phyloP scores from a whole-genome alignment of 2,329 filamentous ascomycete species.

The Rachicladosporium sp. region DNA sequence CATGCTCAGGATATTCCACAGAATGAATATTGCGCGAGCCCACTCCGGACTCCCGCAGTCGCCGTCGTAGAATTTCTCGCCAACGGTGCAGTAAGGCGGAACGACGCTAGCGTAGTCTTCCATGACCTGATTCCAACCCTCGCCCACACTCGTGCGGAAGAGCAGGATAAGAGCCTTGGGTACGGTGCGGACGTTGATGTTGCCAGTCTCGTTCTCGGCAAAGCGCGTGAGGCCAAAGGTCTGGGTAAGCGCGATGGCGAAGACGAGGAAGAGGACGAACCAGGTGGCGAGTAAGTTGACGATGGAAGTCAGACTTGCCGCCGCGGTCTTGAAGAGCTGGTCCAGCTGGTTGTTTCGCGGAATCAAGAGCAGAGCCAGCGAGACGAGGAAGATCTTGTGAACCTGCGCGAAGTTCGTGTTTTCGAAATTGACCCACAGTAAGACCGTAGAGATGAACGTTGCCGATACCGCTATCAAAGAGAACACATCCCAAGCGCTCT shows the following conservation, averaged over 20 bases:
- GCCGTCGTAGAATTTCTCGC: slow-evolving; percentile 62
- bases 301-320: slow-evolving; percentile 82
- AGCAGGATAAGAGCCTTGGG: slow-evolving; percentile 87
- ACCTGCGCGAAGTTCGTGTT: slow-evolving; percentile 58
- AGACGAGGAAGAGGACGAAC: slow-evolving; percentile 93
- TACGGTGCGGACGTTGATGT: slow-evolving; percentile 86
- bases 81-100: slow-evolving; percentile 68
- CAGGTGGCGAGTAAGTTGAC: slow-evolving; percentile 88
- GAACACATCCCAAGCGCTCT: slow-evolving; percentile 92
- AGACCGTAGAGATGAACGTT: slow-evolving; percentile 67
- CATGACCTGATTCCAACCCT: slow-evolving; percentile 96
- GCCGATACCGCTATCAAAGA: slow-evolving; percentile 69
- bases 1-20: slow-evolving; percentile 99
- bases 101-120: slow-evolving; percentile 78
- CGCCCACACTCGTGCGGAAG: slow-evolving; percentile 84
- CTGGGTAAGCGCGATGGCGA: slow-evolving; percentile 91
- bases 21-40: slow-evolving; percentile 81
- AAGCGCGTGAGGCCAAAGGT: slow-evolving; percentile 92
- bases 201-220: slow-evolving; percentile 55
- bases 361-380: slow-evolving; percentile 79
- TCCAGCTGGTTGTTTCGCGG: slow-evolving; percentile 94
- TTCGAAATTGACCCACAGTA: slow-evolving; percentile 51
- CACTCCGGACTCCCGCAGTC: slow-evolving; percentile 88
- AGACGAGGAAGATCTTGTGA: slow-evolving; percentile 89
- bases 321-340: slow-evolving; percentile 96